These are phyloP conservation scores for Trametes punicea DNA, from an alignment of 768 basidiomycete species.

Conservation along the genomic window DNA sequence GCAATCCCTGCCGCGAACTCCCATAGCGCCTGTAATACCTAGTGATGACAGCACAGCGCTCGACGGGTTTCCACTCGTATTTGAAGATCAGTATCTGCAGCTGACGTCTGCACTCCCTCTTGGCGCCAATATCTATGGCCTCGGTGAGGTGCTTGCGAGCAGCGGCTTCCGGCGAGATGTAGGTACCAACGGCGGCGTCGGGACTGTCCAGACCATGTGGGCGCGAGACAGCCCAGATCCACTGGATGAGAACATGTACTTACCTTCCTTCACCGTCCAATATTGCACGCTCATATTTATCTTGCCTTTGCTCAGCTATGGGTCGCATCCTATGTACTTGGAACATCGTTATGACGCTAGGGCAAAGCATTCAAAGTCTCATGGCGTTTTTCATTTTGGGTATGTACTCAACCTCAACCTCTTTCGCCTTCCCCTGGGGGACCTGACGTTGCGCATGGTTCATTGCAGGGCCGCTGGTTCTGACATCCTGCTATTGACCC, in stretches of 20 bases:
- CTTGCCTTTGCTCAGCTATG: slow-evolving; percentile 41
- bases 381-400: slow-evolving; percentile 77
- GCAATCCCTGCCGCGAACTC: slow-evolving; percentile 56
- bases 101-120: slow-evolving; percentile 63
- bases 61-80: slow-evolving; percentile 65
- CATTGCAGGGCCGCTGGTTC: slow-evolving; percentile 56
- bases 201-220: slow-evolving; percentile 69
- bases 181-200: slow-evolving; percentile 43
- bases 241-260: slow-evolving; percentile 63
- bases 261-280: neutral
- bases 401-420: slow-evolving; percentile 24
- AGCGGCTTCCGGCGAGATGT: slow-evolving; percentile 67
- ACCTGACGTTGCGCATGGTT: slow-evolving; percentile 1
- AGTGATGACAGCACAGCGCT: slow-evolving; percentile 53
- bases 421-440: neutral
- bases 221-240: slow-evolving; percentile 61
- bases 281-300: neutral
- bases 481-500: slow-evolving; percentile 67
- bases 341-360: slow-evolving; percentile 64
- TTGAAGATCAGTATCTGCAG: slow-evolving; percentile 80
- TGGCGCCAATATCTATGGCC: slow-evolving; percentile 71
- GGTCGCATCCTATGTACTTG: slow-evolving; percentile 68
- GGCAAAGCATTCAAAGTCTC: slow-evolving; percentile 53
- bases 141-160: slow-evolving; percentile 70
- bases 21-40: slow-evolving; percentile 52